These are phyloP conservation scores for Aspergillus ustus DNA, from an alignment of 2,329 filamentous ascomycete species.

Conservation along the genomic window DNA sequence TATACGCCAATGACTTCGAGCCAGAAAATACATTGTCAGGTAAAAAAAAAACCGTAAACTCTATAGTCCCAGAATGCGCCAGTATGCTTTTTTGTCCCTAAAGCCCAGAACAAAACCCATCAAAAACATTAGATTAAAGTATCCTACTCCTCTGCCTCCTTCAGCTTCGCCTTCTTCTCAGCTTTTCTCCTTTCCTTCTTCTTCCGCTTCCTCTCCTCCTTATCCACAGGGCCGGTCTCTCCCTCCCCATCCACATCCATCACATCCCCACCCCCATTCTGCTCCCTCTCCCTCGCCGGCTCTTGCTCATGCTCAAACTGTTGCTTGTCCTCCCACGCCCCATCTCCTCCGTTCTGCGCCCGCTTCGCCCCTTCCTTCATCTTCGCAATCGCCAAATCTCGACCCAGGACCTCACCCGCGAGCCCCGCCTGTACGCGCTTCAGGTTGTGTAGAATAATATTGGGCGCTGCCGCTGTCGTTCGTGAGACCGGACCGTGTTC, in stretches of 20 bases:
- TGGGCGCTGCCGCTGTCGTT: conserved; percentile 46
- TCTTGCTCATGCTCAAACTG: conserved; percentile 48
- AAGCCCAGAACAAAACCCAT: conserved; percentile 5
- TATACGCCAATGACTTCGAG: not conserved
- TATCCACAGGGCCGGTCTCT: conserved; percentile 46
- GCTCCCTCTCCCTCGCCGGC: conserved; percentile 46
- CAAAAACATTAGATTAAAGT: not conserved
- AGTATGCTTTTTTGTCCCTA: conserved; percentile 20
- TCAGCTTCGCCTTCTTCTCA: conserved; percentile 46
- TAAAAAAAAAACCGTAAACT: conserved; percentile 5
- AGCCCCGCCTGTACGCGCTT: conserved; percentile 51
- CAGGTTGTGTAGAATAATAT: conserved; percentile 50
- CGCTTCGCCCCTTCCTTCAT: conserved; percentile 39
- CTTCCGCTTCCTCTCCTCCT: conserved; percentile 58
- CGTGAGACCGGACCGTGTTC: conserved; percentile 49
- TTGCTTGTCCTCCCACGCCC: conserved; percentile 38
- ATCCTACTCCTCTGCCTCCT: conserved; percentile 28
- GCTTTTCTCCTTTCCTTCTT: conserved; percentile 60
- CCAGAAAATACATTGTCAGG: not conserved
- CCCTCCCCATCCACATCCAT: conserved; percentile 39
- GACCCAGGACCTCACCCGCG: conserved; percentile 47
- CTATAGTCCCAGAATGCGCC: conserved; percentile 4
- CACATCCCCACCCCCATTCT: conserved; percentile 37
- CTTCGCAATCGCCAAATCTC: conserved; percentile 45
- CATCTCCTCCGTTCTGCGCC: conserved; percentile 28